These are phyloP conservation scores for Saccharomyces cerevisiae DNA, from an alignment of 805 yeast genomes.

Conservation along the genomic window DNA sequence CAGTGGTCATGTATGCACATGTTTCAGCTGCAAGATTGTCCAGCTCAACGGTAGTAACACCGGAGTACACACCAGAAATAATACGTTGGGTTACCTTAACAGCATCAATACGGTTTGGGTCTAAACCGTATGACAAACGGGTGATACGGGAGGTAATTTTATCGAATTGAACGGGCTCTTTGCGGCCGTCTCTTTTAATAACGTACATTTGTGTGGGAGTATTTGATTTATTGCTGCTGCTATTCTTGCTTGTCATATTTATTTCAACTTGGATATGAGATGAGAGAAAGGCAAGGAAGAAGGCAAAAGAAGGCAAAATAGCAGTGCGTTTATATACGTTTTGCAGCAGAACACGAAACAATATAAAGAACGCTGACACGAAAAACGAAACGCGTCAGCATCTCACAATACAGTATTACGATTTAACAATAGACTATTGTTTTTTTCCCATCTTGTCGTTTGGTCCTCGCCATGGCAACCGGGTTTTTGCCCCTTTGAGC, in stretches of 20 bases:
- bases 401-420: background rate
- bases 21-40: constrained; percentile 89
- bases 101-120: constrained; percentile 85
- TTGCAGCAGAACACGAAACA: background rate
- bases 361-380: background rate
- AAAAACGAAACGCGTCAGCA: background rate
- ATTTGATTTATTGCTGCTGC: background rate
- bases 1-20: constrained; percentile 94
- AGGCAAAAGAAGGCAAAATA: background rate
- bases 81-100: constrained; percentile 93
- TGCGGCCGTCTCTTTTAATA: constrained; percentile 85
- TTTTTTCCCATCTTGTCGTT: background rate
- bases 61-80: constrained; percentile 92
- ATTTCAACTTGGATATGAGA: background rate
- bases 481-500: background rate
- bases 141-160: constrained; percentile 93
- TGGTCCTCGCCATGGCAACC: background rate
- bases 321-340: background rate
- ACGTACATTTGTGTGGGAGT: constrained; percentile 52
- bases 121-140: constrained; percentile 90
- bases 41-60: constrained; percentile 87
- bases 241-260: background rate
- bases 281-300: background rate
- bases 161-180: constrained; percentile 91
- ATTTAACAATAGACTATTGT: background rate